A percentile compares a stretch with the other conserved stretches of the same genome.
phyloP scores from a whole-genome alignment of 1,284 basidiomycete species.

The Leccinum pseudoinsigne region DNA sequence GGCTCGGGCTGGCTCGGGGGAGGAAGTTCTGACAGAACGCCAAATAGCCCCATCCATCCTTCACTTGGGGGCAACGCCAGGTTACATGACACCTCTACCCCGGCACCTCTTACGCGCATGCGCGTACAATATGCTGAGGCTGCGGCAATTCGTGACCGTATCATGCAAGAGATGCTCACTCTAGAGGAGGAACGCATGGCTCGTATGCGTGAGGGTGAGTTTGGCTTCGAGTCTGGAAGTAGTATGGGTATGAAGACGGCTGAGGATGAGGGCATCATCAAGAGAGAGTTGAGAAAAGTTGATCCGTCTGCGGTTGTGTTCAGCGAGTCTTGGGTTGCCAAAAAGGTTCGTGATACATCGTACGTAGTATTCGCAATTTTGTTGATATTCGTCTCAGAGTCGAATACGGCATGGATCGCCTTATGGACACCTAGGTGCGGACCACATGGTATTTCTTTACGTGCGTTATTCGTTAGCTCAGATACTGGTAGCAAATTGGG shows the following conservation, averaged over 20 bases:
- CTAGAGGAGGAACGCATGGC: conserved; percentile 97
- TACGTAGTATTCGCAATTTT: background rate
- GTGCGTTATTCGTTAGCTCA: conserved; percentile 12
- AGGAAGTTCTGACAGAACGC: conserved; percentile 30
- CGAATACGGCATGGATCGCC: conserved; percentile 92
- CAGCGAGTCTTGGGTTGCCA: conserved; percentile 92
- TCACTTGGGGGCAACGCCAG: conserved; percentile 31
- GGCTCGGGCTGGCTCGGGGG: conserved; percentile 59
- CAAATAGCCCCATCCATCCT: conserved; percentile 32
- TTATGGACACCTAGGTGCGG: conserved; percentile 90
- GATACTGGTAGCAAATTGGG: conserved; percentile 58
- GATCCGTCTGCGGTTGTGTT: conserved; percentile 96
- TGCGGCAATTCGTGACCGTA: conserved; percentile 88
- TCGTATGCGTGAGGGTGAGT: conserved; percentile 79
- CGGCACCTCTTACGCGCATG: conserved; percentile 48
- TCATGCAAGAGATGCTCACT: conserved; percentile 99
- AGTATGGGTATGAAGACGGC: conserved; percentile 59
- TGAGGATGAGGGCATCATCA: conserved; percentile 91
- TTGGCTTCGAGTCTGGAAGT: conserved; percentile 45
- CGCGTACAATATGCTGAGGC: conserved; percentile 80
- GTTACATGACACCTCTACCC: conserved; percentile 22
- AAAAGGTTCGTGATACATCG: conserved; percentile 65
- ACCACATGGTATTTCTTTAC: conserved; percentile 23
- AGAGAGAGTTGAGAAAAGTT: conserved; percentile 92
- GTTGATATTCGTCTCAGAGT: conserved; percentile 44